Conservation (phyloP, 306 rosid genomes). For the Styphnolobium japonicum region DNA sequence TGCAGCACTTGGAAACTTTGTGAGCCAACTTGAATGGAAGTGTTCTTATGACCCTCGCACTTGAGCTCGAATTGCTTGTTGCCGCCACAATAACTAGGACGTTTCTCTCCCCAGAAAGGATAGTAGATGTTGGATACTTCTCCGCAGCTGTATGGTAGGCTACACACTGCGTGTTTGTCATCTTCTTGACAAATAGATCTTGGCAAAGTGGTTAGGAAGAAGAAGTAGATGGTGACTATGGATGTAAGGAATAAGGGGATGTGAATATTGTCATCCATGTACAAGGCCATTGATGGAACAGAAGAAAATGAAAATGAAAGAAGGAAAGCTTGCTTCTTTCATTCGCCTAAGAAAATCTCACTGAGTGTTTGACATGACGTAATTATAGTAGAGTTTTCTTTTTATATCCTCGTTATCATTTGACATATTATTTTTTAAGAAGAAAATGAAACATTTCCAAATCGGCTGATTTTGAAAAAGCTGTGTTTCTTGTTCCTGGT, state of each 20-base stretch:
- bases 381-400: not conserved
- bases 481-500: not conserved
- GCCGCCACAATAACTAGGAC: conserved; percentile 30
- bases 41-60: not conserved
- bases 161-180: conserved; percentile 2
- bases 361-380: conserved; percentile 7
- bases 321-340: not conserved
- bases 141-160: conserved; percentile 43
- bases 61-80: not conserved
- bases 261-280: not conserved
- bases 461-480: not conserved
- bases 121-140: conserved; percentile 28
- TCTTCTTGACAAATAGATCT: conserved; percentile 11
- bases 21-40: conserved; percentile 23
- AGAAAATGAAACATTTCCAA: not conserved
- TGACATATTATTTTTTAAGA: conserved; percentile 13
- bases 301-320: conserved; percentile 5
- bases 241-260: not conserved
- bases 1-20: conserved; percentile 21
- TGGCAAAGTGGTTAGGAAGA: not conserved
- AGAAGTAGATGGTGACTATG: not conserved
- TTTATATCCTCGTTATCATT: not conserved
- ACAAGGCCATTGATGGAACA: conserved; percentile 23
- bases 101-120: conserved; percentile 40
- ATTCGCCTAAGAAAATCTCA: not conserved